phyloP scores from a whole-genome alignment of 2,329 filamentous ascomycete species.

The Hypoxylon sp. region DNA sequence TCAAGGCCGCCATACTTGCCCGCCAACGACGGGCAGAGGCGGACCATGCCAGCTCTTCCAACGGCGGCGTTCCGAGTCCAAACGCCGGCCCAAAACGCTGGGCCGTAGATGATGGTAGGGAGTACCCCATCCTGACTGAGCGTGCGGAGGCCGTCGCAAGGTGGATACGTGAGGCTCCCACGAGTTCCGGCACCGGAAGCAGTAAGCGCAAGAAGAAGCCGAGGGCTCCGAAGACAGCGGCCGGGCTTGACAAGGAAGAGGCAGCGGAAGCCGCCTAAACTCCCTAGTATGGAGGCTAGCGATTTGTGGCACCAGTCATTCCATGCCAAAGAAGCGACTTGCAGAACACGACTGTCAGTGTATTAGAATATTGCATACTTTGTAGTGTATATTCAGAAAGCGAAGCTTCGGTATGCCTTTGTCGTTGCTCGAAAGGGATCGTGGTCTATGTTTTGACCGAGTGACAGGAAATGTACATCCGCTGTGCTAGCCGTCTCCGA shows the following conservation, averaged over 20 bases:
- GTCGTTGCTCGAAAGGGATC: neutral
- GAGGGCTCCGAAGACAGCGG: conserved; percentile 43
- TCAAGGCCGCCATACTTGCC: conserved; percentile 74
- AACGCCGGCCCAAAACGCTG: conserved; percentile 64
- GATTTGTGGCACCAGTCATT: neutral
- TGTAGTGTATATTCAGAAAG: conserved; percentile 15
- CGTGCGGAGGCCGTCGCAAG: conserved; percentile 76
- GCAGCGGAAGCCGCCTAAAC: conserved; percentile 21
- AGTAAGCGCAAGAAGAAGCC: conserved; percentile 55
- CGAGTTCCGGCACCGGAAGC: conserved; percentile 49
- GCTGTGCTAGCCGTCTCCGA: neutral
- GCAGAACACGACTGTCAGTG: neutral
- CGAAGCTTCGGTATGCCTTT: neutral
- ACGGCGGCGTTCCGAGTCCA: conserved; percentile 46
- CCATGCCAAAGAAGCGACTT: conserved; percentile 2
- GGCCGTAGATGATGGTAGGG: conserved; percentile 75
- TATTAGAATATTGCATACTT: conserved; percentile 20
- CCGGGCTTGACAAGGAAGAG: conserved; percentile 37
- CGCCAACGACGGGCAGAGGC: conserved; percentile 71
- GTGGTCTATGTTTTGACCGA: neutral
- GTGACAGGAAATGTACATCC: neutral
- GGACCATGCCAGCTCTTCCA: conserved; percentile 57
- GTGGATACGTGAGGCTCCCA: conserved; percentile 76
- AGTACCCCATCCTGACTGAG: conserved; percentile 79
- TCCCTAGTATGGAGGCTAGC: neutral